Percentiles rank a stretch among this genome's conserved stretches.
Conservation (phyloP, 371 early-diverging fungal genomes). For the Syncephalastrum monosporum region DNA sequence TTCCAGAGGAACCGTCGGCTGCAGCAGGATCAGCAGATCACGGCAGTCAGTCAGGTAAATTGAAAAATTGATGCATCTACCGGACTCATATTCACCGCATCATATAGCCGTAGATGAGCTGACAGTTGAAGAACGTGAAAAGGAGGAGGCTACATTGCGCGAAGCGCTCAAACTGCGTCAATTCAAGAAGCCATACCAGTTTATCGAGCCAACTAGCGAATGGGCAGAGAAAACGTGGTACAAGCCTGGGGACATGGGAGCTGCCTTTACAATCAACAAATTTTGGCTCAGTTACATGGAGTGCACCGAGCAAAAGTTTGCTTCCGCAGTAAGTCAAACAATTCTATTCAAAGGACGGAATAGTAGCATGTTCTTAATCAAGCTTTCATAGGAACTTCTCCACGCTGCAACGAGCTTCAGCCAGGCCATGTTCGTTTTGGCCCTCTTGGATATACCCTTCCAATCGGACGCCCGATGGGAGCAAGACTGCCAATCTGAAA, state of each 20-base stretch:
- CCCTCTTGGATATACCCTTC: constrained; percentile 47
- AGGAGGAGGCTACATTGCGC: constrained; percentile 17
- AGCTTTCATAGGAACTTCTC: constrained; percentile 40
- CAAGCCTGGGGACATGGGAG: neutral
- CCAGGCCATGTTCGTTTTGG: constrained; percentile 39
- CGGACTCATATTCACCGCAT: no score
- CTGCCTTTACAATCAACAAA: no score
- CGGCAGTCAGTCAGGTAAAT: no score
- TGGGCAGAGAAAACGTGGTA: constrained; percentile 29
- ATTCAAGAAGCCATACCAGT: constrained; percentile 21
- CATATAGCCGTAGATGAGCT: no score
- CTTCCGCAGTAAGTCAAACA: constrained; percentile 35
- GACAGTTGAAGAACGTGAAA: constrained; percentile 12
- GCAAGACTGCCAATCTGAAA: constrained; percentile 16
- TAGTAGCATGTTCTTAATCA: neutral
- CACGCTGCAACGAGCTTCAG: constrained; percentile 33
- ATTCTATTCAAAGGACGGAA: no score
- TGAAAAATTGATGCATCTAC: no score
- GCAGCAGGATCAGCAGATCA: no score
- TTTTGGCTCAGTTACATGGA: constrained; percentile 58
- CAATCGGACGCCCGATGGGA: constrained; percentile 21
- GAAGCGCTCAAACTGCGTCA: constrained; percentile 16
- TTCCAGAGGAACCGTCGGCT: no score
- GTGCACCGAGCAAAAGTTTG: constrained; percentile 24
- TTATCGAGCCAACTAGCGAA: constrained; percentile 28